Evolutionary conservation across 495 filamentous ascomycete species (phyloP), one percentile per base, ranked within the genome.

Genomic region (Xylaria scruposa): DNA sequence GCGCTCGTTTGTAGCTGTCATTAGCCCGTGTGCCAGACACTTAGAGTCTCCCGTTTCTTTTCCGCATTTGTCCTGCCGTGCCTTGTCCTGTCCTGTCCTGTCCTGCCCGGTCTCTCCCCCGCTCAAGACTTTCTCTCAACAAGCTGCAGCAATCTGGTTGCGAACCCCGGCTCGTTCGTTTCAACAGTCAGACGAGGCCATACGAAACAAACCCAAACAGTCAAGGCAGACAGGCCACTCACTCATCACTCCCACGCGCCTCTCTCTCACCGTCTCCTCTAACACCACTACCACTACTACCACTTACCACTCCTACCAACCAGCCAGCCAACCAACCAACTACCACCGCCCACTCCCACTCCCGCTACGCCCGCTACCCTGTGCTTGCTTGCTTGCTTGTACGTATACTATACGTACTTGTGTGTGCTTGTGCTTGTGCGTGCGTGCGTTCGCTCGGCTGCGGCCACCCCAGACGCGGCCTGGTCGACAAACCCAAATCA

Each of bases 401-500:
- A 31, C 29, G 29, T 31, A 31, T 31, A 31, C 29, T 31, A 31
- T 31, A 31, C 29, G 29, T 31, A 31, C 29, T 31, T 31, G 29
- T 31, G 29, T 31, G 29, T 31, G 29, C 29, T 31, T 31, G 29
- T 59, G 38, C 66, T 24, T 68, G 51, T 19, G 44, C 26, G 59
- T 71, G 44, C 33, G 69, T 65, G 46, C 61, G 70, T 44, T 67
- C 61, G 47, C 21, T 71, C 70, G 70, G 70, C 70, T 71, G 61
- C 53, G 70, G 70, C 46, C 70, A 71, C 70, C 70, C 70, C 40
- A 44, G 70, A 71, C 70, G 70, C 70, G 70, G 64, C 70, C 70
- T 67, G 69, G 62, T 58, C 68, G 15, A 59, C 15, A 58, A 58
- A 26, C 47, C 31, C 67, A 58, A 58, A 62, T 77, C 73, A 75